Percentiles rank a stretch among this genome's conserved stretches.
These are phyloP conservation scores for Panus rudis DNA, from an alignment of 768 basidiomycete species.

Conservation along the genomic window DNA sequence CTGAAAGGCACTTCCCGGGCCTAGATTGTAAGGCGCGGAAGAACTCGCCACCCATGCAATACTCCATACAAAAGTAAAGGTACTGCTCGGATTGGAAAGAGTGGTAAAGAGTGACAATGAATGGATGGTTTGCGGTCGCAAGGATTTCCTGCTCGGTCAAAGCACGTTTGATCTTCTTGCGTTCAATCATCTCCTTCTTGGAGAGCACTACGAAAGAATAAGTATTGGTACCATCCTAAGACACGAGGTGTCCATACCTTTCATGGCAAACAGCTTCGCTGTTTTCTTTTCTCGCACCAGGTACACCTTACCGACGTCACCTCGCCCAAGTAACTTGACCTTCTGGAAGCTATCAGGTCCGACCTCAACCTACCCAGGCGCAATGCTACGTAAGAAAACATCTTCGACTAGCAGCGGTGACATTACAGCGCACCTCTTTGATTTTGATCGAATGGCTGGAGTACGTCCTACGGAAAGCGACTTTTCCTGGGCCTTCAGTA, in stretches of 20 bases:
- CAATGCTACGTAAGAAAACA: neutral
- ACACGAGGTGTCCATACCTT: conserved; percentile 56
- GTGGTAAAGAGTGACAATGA: conserved; percentile 98
- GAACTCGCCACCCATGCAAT: conserved; percentile 99
- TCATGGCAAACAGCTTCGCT: conserved; percentile 96
- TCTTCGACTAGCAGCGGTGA: conserved; percentile 7
- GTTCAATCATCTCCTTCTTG: conserved; percentile 99
- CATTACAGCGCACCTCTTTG: conserved; percentile 52
- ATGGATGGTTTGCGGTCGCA: conserved; percentile 97
- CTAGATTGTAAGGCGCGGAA: conserved; percentile 95
- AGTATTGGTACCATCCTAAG: conserved; percentile 14
- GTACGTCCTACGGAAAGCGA: conserved; percentile 89
- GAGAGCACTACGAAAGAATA: conserved; percentile 64
- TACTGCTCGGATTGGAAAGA: conserved; percentile 98
- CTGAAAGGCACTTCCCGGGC: conserved; percentile 93
- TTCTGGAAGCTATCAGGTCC: conserved; percentile 92
- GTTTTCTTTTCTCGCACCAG: conserved; percentile 98
- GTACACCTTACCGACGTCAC: conserved; percentile 98
- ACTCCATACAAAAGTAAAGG: conserved; percentile 98
- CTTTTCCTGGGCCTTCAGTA: conserved; percentile 47
- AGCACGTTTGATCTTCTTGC: conserved; percentile 98
- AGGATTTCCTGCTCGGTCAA: conserved; percentile 98
- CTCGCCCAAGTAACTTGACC: conserved; percentile 96
- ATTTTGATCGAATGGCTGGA: conserved; percentile 97
- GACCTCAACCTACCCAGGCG: conserved; percentile 73